A percentile compares a stretch with the other conserved stretches of the same genome.
Evolutionary conservation across 75 land plant species (phyloP).

Genomic region (Sequoia sempervirens): DNA sequence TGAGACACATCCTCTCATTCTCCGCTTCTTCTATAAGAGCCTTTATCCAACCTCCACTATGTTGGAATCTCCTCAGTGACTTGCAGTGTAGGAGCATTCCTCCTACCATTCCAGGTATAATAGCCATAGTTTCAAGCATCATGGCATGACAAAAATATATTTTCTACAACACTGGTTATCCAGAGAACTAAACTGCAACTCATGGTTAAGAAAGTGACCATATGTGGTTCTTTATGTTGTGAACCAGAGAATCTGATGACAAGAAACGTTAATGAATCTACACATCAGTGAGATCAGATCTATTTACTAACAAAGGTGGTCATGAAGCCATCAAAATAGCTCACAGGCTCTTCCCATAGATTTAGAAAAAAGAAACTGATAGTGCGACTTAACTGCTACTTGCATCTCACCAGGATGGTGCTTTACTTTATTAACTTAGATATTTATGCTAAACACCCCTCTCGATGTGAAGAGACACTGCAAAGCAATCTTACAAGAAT

Average conservation of each 20-base stretch:
- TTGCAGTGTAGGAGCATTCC: constrained; percentile 77
- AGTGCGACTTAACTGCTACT: constrained; percentile 10
- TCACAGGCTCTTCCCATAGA: too few species aligned
- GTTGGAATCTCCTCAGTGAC: constrained; percentile 39
- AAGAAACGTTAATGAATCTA: too few species aligned
- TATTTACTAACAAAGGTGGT: too few species aligned
- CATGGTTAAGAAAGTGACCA: too few species aligned
- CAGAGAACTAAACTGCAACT: too few species aligned
- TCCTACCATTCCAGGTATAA: constrained; percentile 92
- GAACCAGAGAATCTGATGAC: too few species aligned
- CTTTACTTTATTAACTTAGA: constrained; percentile 8
- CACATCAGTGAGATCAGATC: too few species aligned
- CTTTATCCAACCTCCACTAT: too few species aligned
- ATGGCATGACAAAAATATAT: constrained; percentile 74
- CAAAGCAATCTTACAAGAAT: background rate
- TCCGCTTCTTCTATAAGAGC: constrained; percentile 38
- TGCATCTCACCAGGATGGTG: constrained; percentile 26
- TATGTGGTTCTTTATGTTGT: too few species aligned
- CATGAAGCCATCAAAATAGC: too few species aligned
- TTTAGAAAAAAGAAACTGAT: background rate
- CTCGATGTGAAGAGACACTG: constrained; percentile 17
- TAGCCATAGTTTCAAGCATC: constrained; percentile 92
- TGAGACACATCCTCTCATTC: constrained; percentile 84
- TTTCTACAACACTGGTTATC: constrained; percentile 49
- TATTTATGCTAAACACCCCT: constrained; percentile 8